A percentile compares a stretch with the other conserved stretches of the same genome.
Conservation (phyloP, 331 rosid species). For the Cydonia oblonga region DNA sequence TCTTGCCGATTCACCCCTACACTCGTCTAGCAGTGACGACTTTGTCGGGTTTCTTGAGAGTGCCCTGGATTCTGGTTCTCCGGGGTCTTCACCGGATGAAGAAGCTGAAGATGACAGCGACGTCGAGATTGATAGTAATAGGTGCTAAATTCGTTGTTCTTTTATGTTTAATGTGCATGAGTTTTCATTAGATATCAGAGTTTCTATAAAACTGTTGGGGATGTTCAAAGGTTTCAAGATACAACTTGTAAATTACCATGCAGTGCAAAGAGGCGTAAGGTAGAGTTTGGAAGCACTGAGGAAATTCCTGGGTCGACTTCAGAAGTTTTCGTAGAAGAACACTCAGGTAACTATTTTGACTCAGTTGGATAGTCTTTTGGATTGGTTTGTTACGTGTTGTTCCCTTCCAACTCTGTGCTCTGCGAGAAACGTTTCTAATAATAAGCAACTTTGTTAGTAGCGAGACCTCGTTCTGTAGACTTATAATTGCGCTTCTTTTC, state of each 20-base stretch:
- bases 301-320: background rate
- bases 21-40: conserved; percentile 15
- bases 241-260: background rate
- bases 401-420: background rate
- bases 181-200: background rate
- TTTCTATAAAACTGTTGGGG: background rate
- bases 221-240: background rate
- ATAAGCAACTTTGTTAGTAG: background rate
- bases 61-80: conserved; percentile 2
- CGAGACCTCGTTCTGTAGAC: too few species aligned
- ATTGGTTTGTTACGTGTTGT: background rate
- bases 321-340: background rate
- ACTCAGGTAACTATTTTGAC: background rate
- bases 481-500: too few species aligned
- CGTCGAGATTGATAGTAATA: background rate
- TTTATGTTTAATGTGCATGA: background rate
- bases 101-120: background rate
- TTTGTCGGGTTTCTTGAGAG: conserved; percentile 10
- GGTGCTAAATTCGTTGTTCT: background rate
- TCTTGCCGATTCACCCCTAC: conserved; percentile 22
- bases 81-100: background rate
- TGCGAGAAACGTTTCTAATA: background rate
- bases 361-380: background rate
- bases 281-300: background rate
- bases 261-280: conserved; percentile 7